phyloP scores from a whole-genome alignment of 352 stramenopile species.

The Globisporangium carolinianum region DNA sequence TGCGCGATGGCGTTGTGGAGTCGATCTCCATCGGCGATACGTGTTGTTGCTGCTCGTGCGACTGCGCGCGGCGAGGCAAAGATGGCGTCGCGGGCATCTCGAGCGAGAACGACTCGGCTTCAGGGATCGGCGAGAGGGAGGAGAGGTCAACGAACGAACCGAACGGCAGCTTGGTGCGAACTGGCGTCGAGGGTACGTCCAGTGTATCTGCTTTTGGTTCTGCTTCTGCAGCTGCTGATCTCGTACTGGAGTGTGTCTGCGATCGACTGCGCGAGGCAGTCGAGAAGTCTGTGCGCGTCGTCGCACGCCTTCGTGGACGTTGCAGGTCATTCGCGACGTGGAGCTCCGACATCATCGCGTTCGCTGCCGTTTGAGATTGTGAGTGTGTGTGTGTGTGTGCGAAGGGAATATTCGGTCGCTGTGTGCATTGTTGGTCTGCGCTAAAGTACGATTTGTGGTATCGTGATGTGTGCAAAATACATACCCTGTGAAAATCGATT shows the following conservation, averaged over 20 bases:
- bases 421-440: background rate
- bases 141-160: slow-evolving; percentile 1
- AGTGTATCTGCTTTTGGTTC: background rate
- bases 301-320: no score
- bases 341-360: no score
- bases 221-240: background rate
- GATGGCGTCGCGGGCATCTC: slow-evolving; percentile 3
- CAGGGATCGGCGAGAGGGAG: slow-evolving; percentile 9
- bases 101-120: slow-evolving; percentile 10
- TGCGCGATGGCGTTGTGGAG: slow-evolving; percentile 8
- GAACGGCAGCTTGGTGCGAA: background rate
- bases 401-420: no score
- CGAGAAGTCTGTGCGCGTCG: no score
- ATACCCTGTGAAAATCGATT: background rate
- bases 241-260: background rate
- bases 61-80: background rate
- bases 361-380: no score
- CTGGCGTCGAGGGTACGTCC: no score
- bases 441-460: background rate
- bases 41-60: background rate
- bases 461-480: background rate
- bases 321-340: no score
- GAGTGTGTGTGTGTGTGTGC: no score
- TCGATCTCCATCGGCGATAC: slow-evolving; percentile 10
- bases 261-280: no score